phyloP scores from a whole-genome alignment of 2,329 filamentous ascomycete genomes.

The Dichotomopilus funicola region DNA sequence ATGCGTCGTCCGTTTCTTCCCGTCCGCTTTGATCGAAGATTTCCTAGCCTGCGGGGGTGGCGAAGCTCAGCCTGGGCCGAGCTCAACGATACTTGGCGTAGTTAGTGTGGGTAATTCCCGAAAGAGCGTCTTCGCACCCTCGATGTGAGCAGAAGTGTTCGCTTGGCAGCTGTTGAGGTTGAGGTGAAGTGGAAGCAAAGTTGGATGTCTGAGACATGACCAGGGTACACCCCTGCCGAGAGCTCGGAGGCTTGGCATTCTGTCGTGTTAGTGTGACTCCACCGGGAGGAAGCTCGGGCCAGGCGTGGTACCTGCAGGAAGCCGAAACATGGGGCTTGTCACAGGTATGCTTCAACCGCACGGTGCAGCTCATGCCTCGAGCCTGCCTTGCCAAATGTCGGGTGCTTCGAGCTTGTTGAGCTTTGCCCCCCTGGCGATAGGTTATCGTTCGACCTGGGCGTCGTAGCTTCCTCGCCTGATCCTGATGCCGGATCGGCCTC shows the following conservation, averaged over 20 bases:
- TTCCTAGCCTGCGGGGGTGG: no score
- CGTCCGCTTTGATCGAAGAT: no score
- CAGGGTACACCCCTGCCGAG: slow-evolving; percentile 7
- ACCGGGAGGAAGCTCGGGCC: slow-evolving; percentile 11
- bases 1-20: no score
- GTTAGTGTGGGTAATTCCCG: no score
- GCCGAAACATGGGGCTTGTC: slow-evolving; percentile 30
- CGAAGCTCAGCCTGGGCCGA: no score
- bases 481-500: slow-evolving; percentile 24
- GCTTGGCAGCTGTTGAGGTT: not conserved
- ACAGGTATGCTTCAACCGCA: slow-evolving; percentile 32
- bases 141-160: no score
- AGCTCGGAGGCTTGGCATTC: slow-evolving; percentile 5
- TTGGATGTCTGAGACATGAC: slow-evolving; percentile 18
- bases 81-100: no score
- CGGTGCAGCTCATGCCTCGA: slow-evolving; percentile 26
- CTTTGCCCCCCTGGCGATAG: not conserved
- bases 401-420: not conserved
- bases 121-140: no score
- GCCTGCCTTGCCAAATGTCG: slow-evolving; percentile 4
- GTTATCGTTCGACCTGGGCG: not conserved
- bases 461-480: slow-evolving; percentile 6
- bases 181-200: slow-evolving; percentile 7
- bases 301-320: slow-evolving; percentile 12
- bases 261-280: not conserved